These are phyloP conservation scores for Cercospora citrullina DNA, from an alignment of 2,329 filamentous ascomycete species.

Conservation along the genomic window DNA sequence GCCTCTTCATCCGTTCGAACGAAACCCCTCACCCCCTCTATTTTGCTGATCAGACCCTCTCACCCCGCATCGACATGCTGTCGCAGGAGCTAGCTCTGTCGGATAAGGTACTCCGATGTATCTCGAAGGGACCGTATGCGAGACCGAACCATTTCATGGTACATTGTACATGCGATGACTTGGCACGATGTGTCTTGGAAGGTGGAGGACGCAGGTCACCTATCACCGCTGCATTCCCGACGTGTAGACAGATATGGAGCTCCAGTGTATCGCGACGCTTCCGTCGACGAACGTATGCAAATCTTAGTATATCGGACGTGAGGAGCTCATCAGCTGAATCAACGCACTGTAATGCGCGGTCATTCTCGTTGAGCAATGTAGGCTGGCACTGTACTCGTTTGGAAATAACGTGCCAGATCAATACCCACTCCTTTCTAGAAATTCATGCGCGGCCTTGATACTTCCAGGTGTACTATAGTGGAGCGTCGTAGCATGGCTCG, in stretches of 20 bases:
- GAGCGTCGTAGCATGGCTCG: conserved; percentile 25
- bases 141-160: background rate
- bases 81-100: background rate
- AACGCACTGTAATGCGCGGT: background rate
- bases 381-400: background rate
- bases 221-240: background rate
- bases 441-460: conserved; percentile 22
- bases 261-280: background rate
- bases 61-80: background rate
- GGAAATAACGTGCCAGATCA: background rate
- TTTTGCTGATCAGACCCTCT: background rate
- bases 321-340: background rate
- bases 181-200: background rate
- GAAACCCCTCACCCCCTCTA: conserved; percentile 9
- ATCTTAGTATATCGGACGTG: background rate
- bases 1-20: conserved; percentile 1
- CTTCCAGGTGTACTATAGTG: conserved; percentile 21
- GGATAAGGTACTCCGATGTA: background rate
- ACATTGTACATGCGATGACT: background rate
- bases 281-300: background rate
- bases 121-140: background rate
- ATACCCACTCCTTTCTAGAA: conserved; percentile 21
- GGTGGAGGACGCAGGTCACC: background rate
- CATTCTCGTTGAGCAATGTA: background rate
- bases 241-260: background rate